Evolutionary conservation across 108 stramenopile genomes (phyloP).

Genomic region (Nannochloropsis oceanica): DNA sequence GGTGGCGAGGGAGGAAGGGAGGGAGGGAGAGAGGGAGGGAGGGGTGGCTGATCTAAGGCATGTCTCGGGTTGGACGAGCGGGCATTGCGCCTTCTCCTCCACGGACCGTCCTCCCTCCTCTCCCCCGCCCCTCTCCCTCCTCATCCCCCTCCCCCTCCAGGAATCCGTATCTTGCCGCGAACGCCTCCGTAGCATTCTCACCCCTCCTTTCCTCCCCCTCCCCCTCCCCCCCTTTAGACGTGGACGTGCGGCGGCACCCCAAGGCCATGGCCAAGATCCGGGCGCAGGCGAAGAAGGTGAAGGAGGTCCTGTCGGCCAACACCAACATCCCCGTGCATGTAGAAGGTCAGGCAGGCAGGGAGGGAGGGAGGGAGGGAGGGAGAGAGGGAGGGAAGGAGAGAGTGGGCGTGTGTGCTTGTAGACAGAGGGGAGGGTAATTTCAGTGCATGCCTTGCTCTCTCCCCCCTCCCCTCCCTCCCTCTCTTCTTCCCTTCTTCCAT

Average conservation of each 20-base stretch:
- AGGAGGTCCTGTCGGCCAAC: slow-evolving; percentile 94
- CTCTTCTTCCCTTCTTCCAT: background rate
- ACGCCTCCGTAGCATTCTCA: too few species aligned
- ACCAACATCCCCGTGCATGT: slow-evolving; percentile 81
- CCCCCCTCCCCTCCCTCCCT: background rate
- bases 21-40: background rate
- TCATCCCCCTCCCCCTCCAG: background rate
- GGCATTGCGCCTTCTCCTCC: too few species aligned
- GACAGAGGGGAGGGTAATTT: background rate
- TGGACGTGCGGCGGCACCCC: slow-evolving; percentile 60
- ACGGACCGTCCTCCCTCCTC: background rate
- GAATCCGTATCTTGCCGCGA: too few species aligned
- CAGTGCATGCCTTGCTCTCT: too few species aligned
- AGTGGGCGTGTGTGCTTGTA: background rate
- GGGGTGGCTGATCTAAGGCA: background rate
- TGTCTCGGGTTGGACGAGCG: background rate
- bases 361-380: background rate
- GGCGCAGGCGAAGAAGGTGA: slow-evolving; percentile 84
- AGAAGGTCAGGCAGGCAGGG: slow-evolving; percentile 42
- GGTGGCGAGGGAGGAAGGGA: background rate
- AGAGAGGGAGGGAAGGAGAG: background rate
- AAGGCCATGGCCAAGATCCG: slow-evolving; percentile 90
- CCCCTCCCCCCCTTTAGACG: background rate
- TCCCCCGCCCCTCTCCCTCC: background rate
- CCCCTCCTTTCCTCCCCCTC: background rate